phyloP scores from a whole-genome alignment of 345 rosid genomes.

The Lepidium aucheri region DNA sequence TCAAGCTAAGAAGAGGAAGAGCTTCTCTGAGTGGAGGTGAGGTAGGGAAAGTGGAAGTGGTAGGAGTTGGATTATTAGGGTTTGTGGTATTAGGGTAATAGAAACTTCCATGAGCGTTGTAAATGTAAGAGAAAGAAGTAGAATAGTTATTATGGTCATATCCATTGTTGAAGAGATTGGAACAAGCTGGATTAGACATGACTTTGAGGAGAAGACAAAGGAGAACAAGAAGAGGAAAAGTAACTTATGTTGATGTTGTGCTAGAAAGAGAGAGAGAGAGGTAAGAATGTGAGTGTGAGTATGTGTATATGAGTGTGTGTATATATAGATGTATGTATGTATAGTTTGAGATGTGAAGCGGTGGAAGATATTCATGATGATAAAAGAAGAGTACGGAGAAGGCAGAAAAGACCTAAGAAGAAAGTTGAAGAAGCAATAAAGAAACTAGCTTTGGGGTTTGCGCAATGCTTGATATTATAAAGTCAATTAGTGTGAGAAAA shows the following conservation, averaged over 20 bases:
- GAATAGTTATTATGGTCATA: background rate
- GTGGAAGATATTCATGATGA: slow-evolving; percentile 18
- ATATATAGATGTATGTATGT: slow-evolving; percentile 20
- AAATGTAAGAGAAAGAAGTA: slow-evolving; percentile 1
- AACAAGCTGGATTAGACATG: slow-evolving; percentile 1
- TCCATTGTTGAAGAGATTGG: background rate
- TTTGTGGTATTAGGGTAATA: background rate
- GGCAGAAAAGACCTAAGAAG: slow-evolving; percentile 11
- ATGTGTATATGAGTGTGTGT: slow-evolving; percentile 6
- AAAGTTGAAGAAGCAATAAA: slow-evolving; percentile 19
- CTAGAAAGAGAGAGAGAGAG: slow-evolving; percentile 3
- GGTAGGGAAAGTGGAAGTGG: background rate
- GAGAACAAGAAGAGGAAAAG: background rate
- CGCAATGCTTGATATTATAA: background rate
- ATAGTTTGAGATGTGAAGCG: slow-evolving; percentile 41
- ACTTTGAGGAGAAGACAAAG: background rate
- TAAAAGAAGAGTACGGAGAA: slow-evolving; percentile 15
- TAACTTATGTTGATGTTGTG: slow-evolving; percentile 15
- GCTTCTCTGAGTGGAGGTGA: background rate
- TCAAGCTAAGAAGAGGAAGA: slow-evolving; percentile 11
- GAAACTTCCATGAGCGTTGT: background rate
- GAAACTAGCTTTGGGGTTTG: slow-evolving; percentile 39
- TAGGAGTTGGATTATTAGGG: background rate
- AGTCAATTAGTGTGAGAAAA: slow-evolving; percentile 2
- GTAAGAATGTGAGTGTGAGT: slow-evolving; percentile 7